Base-by-base conservation (phyloP, 371 early-diverging fungal genomes). In the Lichtheimia hyalospora region DNA sequence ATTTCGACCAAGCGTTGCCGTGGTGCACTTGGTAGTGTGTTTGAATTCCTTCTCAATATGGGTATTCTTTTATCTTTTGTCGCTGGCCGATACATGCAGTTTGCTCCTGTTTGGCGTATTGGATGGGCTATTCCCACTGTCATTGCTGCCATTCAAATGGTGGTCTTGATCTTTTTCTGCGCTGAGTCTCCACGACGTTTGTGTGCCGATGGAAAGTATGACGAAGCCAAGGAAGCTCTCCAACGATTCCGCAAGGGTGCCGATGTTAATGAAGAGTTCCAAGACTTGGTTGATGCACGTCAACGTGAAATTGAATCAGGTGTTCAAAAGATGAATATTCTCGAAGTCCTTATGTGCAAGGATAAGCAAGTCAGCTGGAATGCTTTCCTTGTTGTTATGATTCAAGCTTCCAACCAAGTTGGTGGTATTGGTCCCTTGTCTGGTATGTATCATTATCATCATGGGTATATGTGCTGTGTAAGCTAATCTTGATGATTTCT, bases 141-240 rank as follows among this genome's bases (percentile, higher is more conserved):
- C 2, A 64, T 92, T 15, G 78, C 89, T 0, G 52, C 82, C 14
- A 14, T 91, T 16, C 92, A 96, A 61, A 34, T 84, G 3, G 23
- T 84, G 7, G 39, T 56, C 18, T 28, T 92, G 56, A 70, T 88
- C 23, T 78, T 85, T 2, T 82, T 87, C 58, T 85, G 86, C 21
- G 88, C 88, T 10, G 95, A 95, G 70, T 91, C 90, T 48, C 96
- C 93, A 5, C 81, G 84, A 27, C 90, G 84, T 50, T 74, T 90
- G 28, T 81, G 83, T 43, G 73, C 82, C 15, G 71, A 73, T 59
- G 76, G 79, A 25, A 54, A 76, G 49, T 66, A 74, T 34, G 81
- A 86, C 48, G 81, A 87, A 21, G 84, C 85, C 24, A 62, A 67
- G 21, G 66, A 50, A 46, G 70, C 85, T 5, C 78, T 93, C 49